Evolutionary conservation across 805 yeast genomes (phyloP).

Genomic region (Saturnispora galanensis): DNA sequence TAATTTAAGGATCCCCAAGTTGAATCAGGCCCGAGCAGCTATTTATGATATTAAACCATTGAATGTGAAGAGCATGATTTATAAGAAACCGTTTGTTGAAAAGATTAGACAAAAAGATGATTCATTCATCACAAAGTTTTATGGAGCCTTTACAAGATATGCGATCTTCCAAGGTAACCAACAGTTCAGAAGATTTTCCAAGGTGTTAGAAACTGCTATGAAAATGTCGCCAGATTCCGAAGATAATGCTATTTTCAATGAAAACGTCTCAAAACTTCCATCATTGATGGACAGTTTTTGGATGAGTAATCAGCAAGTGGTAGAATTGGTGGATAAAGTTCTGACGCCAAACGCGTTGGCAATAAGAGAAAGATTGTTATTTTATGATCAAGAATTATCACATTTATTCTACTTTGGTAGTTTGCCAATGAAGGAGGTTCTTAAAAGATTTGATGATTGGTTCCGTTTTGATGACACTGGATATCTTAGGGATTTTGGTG

Average conservation of each 20-base stretch:
- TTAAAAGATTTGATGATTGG: conserved; percentile 7
- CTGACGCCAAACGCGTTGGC: conserved; percentile 13
- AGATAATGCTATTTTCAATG: too few species aligned
- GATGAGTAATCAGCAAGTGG: conserved; percentile 2
- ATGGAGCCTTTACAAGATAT: background rate
- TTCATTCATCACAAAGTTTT: background rate
- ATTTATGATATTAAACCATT: background rate
- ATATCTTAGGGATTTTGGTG: conserved; percentile 1
- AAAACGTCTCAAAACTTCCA: background rate
- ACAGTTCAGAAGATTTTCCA: background rate
- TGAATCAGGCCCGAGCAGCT: too few species aligned
- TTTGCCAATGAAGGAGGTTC: conserved; percentile 11
- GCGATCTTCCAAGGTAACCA: background rate
- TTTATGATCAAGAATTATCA: conserved; percentile 14
- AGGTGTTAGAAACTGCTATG: background rate
- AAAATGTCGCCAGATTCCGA: background rate
- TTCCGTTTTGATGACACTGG: background rate
- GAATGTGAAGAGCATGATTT: background rate
- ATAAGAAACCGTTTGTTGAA: background rate
- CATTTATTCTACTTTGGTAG: conserved; percentile 10
- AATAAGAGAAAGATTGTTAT: conserved; percentile 14
- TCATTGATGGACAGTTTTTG: background rate
- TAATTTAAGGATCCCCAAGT: too few species aligned
- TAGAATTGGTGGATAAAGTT: background rate
- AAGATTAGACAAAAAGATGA: background rate